Base-by-base conservation (phyloP, 164 flowering plant genomes). In the Vitis cinerea region DNA sequence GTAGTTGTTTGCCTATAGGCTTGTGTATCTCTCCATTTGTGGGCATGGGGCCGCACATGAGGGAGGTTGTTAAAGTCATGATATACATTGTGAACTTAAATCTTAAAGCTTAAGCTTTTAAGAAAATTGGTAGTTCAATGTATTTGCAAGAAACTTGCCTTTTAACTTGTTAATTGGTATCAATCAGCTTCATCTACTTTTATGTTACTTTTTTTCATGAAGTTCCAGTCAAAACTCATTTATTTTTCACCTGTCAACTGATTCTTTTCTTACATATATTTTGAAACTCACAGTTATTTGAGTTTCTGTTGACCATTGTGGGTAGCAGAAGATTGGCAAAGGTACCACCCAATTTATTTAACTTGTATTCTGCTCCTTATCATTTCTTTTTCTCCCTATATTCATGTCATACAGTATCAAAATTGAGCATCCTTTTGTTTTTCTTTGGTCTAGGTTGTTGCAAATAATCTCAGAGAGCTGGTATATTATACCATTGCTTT, bases 401-500 rank as follows among this genome's bases (percentile, higher is more conserved):
- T 64, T 27, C 23, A n/a, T 17, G 14, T 13, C 54, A 10, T 49
- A 23, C 51, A 23, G 29, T 49, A 49, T 62, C 16, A 55, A 47
- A 64, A 55, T 61, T 74, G 59, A 37, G 44, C 44, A 37, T 37
- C 44, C 4, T 37, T 37, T 37, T 23, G 27, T 37, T 37, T 37
- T 37, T 37, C 44, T 37, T 70, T 74, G 8, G 3, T 71, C 59
- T 59, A 93, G 99, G 85, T 87, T n/a, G 72, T 96, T 62, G 70
- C 66, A 27, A 80, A 80, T 64, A 85, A 88, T 75, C 56, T 82
- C 58, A 84, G 75, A 59, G 97, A 92, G 75, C 76, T 96, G 78
- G 90, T 83, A 13, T 92, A 96, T 74, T 88, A 89, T 79, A 87
- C 94, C 4, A 75, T 93, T 75, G 90, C 85, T 62, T 96, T 90